phyloP scores from a whole-genome alignment of 2,329 filamentous ascomycete species.

The Grosmannia huntii region DNA sequence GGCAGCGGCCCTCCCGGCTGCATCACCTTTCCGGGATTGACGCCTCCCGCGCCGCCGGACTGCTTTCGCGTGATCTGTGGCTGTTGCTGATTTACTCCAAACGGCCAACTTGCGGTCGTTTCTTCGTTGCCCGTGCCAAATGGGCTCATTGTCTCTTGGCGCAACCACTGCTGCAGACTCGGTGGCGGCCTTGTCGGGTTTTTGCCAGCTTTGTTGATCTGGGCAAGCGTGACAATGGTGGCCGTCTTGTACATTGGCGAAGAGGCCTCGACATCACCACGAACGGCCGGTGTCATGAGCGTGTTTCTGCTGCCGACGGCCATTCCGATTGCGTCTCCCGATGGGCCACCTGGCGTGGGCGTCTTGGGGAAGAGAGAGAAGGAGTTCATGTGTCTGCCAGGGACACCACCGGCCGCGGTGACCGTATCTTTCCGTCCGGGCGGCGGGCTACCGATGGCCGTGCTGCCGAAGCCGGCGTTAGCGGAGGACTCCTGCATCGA shows the following conservation, averaged over 20 bases:
- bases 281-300: background rate
- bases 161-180: constrained; percentile 21
- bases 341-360: background rate
- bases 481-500: background rate
- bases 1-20: constrained; percentile 7
- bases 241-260: background rate
- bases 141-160: constrained; percentile 21
- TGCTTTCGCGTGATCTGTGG: constrained; percentile 5
- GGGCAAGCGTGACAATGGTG: background rate
- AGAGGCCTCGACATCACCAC: background rate
- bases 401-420: background rate
- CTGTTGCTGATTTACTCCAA: constrained; percentile 6
- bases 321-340: background rate
- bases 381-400: constrained; percentile 1
- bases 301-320: constrained; percentile 1
- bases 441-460: background rate
- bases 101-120: constrained; percentile 4
- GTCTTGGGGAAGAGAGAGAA: constrained; percentile 17
- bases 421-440: background rate
- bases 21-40: constrained; percentile 7
- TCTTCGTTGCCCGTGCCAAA: constrained; percentile 15
- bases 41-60: constrained; percentile 9
- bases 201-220: background rate
- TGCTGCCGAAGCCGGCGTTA: background rate
- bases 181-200: constrained; percentile 10